Percentiles rank a stretch among this genome's conserved stretches.
Conservation (phyloP, 2,329 filamentous ascomycete genomes). For the Sordariomycetes sp. region DNA sequence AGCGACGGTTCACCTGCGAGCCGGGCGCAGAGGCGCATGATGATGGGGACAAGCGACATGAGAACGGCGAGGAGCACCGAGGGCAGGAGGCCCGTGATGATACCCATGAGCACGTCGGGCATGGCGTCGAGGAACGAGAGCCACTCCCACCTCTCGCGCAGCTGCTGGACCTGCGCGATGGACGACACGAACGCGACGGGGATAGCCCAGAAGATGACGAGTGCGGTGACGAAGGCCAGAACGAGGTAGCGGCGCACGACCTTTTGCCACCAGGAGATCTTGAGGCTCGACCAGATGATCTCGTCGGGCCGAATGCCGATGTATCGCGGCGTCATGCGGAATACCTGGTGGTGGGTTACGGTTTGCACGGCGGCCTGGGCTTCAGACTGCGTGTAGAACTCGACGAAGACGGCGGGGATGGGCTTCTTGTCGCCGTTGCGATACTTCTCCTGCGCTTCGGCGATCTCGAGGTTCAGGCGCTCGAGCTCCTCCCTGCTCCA, state of each 20-base stretch:
- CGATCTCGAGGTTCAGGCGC: constrained; percentile 49
- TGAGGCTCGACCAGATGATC: constrained; percentile 77
- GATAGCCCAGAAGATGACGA: constrained; percentile 79
- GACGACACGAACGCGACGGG: constrained; percentile 68
- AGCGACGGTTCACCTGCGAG: constrained; percentile 67
- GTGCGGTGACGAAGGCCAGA: constrained; percentile 55
- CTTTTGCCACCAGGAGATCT: constrained; percentile 76
- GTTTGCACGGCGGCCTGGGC: constrained; percentile 82
- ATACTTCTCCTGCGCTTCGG: constrained; percentile 54
- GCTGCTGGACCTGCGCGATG: constrained; percentile 69
- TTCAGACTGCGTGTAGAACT: constrained; percentile 70
- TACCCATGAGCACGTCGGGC: constrained; percentile 59
- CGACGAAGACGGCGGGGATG: constrained; percentile 74
- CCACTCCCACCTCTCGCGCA: constrained; percentile 55
- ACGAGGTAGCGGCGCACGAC: constrained; percentile 59
- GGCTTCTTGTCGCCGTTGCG: constrained; percentile 49
- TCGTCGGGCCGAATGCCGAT: constrained; percentile 74
- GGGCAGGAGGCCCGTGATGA: constrained; percentile 76
- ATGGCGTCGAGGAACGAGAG: constrained; percentile 59
- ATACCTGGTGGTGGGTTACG: constrained; percentile 71
- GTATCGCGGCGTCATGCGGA: constrained; percentile 77
- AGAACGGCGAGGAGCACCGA: constrained; percentile 66
- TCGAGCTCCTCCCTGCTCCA: constrained; percentile 52
- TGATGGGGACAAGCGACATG: constrained; percentile 72
- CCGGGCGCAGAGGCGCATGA: constrained; percentile 62